phyloP scores from a whole-genome alignment of 1,284 basidiomycete species.

The Vanrija sp. region DNA sequence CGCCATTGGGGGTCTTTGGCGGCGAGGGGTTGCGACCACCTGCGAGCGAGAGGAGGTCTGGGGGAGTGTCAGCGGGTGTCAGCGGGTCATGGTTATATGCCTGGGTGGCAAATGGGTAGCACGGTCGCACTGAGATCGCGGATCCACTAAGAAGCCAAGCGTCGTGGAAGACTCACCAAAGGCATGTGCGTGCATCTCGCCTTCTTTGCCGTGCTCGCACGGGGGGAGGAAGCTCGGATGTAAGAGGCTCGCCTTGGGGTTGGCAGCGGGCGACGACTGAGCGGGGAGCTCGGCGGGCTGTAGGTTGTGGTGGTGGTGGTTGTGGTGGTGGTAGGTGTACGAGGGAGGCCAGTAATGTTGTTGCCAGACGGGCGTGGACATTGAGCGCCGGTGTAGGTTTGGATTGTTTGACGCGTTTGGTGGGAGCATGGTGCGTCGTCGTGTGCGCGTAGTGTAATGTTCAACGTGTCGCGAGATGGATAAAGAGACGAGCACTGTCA shows the following conservation, averaged over 20 bases:
- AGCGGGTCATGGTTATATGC: too few species aligned
- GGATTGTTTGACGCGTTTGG: background rate
- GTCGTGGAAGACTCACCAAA: constrained; percentile 34
- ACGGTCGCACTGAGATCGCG: background rate
- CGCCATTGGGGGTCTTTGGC: background rate
- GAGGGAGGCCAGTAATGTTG: background rate
- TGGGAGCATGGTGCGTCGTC: background rate
- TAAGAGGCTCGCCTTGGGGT: constrained; percentile 29
- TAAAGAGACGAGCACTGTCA: background rate
- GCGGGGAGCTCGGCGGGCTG: constrained; percentile 12
- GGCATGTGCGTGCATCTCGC: constrained; percentile 46
- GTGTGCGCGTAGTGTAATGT: too few species aligned
- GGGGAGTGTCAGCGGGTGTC: background rate
- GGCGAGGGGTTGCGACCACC: constrained; percentile 6
- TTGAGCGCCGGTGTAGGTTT: background rate
- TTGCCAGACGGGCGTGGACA: background rate
- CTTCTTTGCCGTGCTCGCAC: constrained; percentile 37
- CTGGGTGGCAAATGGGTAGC: background rate
- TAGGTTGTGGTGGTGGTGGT: background rate
- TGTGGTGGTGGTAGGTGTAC: background rate
- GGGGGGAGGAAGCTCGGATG: constrained; percentile 43
- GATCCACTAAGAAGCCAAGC: background rate
- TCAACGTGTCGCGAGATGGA: too few species aligned
- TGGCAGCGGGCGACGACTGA: constrained; percentile 1
- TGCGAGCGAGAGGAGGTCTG: constrained; percentile 40